A percentile compares a stretch with the other conserved stretches of the same genome.
phyloP scores from a whole-genome alignment of 2,329 filamentous ascomycete species.

The Fusarium circinatum region DNA sequence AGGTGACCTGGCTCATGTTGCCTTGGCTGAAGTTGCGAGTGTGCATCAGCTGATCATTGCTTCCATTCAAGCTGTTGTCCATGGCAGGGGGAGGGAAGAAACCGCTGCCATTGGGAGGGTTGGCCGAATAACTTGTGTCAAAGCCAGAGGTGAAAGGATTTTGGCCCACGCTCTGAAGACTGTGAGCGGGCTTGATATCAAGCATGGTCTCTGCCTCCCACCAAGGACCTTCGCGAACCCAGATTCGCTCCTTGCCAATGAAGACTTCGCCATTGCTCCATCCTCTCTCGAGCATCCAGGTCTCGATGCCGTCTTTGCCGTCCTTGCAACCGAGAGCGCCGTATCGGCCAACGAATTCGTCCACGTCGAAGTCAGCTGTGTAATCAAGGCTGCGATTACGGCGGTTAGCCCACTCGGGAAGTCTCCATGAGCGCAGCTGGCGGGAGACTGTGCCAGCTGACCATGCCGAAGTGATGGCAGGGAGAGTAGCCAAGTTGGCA shows the following conservation, averaged over 20 bases:
- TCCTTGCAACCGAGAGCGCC: conserved; percentile 85
- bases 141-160: conserved; percentile 61
- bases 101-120: conserved; percentile 71
- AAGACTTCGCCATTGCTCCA: conserved; percentile 99
- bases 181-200: conserved; percentile 79
- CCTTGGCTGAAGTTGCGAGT: conserved; percentile 66
- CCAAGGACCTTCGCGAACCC: conserved; percentile 95
- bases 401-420: conserved; percentile 96
- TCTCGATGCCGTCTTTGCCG: conserved; percentile 91
- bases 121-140: conserved; percentile 77
- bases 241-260: conserved; percentile 89
- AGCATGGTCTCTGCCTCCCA: conserved; percentile 98
- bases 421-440: conserved; percentile 90
- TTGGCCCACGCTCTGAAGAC: conserved; percentile 54
- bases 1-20: conserved; percentile 65
- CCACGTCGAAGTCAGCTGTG: conserved; percentile 93
- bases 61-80: conserved; percentile 71
- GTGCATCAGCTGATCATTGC: conserved; percentile 77
- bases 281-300: conserved; percentile 91
- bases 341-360: conserved; percentile 91
- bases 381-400: conserved; percentile 92
- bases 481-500: conserved; percentile 75
- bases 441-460: conserved; percentile 92
- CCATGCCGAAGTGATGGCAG: conserved; percentile 84
- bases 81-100: conserved; percentile 76